Evolutionary conservation across 2,329 filamentous ascomycete species (phyloP), one percentile per base, ranked within the genome.

Genomic region (Cadophora gregata): DNA sequence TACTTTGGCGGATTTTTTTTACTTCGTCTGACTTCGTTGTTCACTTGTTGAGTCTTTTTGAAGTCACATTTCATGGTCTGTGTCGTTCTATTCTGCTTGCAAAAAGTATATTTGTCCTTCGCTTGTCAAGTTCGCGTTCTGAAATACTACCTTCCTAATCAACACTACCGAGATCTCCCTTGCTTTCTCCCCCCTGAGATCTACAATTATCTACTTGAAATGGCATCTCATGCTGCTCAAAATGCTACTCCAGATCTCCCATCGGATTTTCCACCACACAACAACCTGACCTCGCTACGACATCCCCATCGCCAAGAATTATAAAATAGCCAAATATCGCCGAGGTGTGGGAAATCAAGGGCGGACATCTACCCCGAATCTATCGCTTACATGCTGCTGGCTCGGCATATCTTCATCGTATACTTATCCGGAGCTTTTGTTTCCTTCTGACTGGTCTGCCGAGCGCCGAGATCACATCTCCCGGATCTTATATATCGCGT

Each of bases 181-280:
- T 9, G 4, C 4, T 27, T 12, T 56, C 19, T 56, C 25, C 16
- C 29, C 21, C 36, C 25, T 2, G 9, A 36, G 31, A 56, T 56
- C 51, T 56, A 36, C 51, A 21, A 36, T 56, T 29, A 56, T 21
- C 2, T 21, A 21, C 29, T 36, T 21, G 19, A 24, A 33, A 56
- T 36, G 19, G 29, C n/a, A 21, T 56, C 2, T 12, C 8, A 12
- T 29, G 27, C 16, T 56, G 51, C 8, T 33, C n/a, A 21, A 31
- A 56, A 24, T 56, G 29, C n/a, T 24, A 56, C 51, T n/a, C n/a
- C n/a, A 21, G 29, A 14, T n/a, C n/a, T 9, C 29, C n/a, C 16
- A 4, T n/a, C 51, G n/a, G 29, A 56, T 56, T 29, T 36, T 56
- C 51, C 51, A 56, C 51, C 51, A 56, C 16, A 56, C 51, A 56